These are phyloP conservation scores for Schrenkiella parvula DNA, from an alignment of 345 rosid genomes.

Conservation along the genomic window DNA sequence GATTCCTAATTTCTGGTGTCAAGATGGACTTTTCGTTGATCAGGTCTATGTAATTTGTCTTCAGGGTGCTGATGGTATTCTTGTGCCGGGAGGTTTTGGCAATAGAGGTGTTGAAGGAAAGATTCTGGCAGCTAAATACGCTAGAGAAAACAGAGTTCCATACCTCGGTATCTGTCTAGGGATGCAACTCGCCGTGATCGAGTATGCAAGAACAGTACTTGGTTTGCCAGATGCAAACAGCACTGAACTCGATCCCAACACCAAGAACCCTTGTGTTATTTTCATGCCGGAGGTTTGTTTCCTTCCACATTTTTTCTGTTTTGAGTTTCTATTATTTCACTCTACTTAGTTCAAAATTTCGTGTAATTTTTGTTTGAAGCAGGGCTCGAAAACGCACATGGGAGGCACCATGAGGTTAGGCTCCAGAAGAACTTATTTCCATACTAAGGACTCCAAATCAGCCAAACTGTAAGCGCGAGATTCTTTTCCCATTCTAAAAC, in stretches of 20 bases:
- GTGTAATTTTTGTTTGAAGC: slow-evolving; percentile 3
- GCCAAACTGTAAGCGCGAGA: slow-evolving; percentile 31
- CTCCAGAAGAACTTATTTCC: slow-evolving; percentile 36
- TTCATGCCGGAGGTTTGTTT: slow-evolving; percentile 93
- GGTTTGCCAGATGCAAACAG: slow-evolving; percentile 82
- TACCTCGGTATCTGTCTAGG: slow-evolving; percentile 96
- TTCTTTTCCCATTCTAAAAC: not conserved
- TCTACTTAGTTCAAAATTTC: not conserved
- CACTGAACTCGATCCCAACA: slow-evolving; percentile 78
- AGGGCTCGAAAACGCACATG: slow-evolving; percentile 39
- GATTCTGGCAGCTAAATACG: slow-evolving; percentile 82
- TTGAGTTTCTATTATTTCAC: slow-evolving; percentile 1
- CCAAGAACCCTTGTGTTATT: slow-evolving; percentile 74
- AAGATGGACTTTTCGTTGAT: not conserved
- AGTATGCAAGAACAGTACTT: slow-evolving; percentile 74
- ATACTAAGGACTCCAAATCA: slow-evolving; percentile 33
- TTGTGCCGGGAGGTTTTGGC: slow-evolving; percentile 99
- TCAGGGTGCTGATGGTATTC: slow-evolving; percentile 90
- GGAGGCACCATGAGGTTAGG: slow-evolving; percentile 43
- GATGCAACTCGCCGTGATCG: slow-evolving; percentile 96
- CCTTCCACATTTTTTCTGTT: not conserved
- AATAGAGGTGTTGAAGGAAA: slow-evolving; percentile 94
- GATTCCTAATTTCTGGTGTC: not conserved
- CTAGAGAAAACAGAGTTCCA: slow-evolving; percentile 83
- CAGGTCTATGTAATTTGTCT: not conserved